These are phyloP conservation scores for Cladosporium sp. DNA, from an alignment of 2,329 filamentous ascomycete species.

Conservation along the genomic window DNA sequence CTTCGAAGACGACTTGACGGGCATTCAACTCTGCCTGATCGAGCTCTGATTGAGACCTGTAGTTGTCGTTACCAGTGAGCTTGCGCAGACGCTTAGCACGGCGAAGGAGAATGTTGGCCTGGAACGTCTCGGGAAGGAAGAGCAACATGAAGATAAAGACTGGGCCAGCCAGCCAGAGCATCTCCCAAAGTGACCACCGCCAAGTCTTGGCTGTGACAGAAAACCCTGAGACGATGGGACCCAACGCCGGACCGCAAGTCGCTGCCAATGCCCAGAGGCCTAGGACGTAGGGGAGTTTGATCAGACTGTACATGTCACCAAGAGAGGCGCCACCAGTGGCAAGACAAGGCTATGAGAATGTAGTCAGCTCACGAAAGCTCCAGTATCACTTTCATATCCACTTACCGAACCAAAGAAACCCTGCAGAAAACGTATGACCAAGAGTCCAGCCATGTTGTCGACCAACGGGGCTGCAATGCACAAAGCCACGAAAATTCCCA, in stretches of 20 bases:
- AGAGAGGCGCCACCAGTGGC: constrained; percentile 52
- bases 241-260: constrained; percentile 50
- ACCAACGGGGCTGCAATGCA: constrained; percentile 58
- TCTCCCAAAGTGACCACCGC: constrained; percentile 61
- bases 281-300: constrained; percentile 56
- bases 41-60: constrained; percentile 62
- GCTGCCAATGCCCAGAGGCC: constrained; percentile 56
- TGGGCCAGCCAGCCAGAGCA: constrained; percentile 57
- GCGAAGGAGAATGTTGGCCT: constrained; percentile 55
- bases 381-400: neutral
- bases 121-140: constrained; percentile 60
- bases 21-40: constrained; percentile 54
- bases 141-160: constrained; percentile 55
- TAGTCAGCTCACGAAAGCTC: neutral
- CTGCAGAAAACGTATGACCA: constrained; percentile 59
- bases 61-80: constrained; percentile 52
- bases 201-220: constrained; percentile 52
- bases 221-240: constrained; percentile 58
- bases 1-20: constrained; percentile 47
- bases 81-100: constrained; percentile 60
- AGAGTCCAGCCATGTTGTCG: constrained; percentile 26
- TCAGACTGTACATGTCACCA: constrained; percentile 43
- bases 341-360: constrained; percentile 47
- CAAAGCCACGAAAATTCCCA: constrained; percentile 65
- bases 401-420: constrained; percentile 57